Base-by-base conservation (phyloP, 805 yeast species). In the Komagataella phaffii region DNA sequence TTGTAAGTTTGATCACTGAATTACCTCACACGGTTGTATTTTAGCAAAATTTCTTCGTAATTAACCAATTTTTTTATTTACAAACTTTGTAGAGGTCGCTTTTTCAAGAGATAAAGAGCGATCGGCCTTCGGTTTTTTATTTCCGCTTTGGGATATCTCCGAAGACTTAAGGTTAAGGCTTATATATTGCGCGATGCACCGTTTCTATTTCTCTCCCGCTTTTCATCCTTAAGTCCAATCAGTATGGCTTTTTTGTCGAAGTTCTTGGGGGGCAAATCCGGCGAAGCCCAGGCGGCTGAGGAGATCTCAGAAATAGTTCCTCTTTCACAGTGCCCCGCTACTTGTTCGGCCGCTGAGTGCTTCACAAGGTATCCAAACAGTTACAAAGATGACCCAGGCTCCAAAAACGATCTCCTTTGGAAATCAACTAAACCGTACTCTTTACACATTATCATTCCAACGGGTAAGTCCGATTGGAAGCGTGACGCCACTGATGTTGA, bases 381-480 rank as follows among this genome's bases (percentile, higher is more conserved):
- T 2, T 61, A 80, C 50, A 73, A 73, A 49, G 60, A 82, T 18
- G 74, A 73, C 3, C 53, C 55, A 12, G 58, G 3, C 19, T 62
- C 56, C 14, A 51, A 52, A 51, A 46, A 17, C 24, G 63, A 53
- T 47, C 75, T 75, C 6, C 69, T 89, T 24, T 88, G 85, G 79
- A 82, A 84, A 53, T 73, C 90, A 5, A 81, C 95, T 0, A 76
- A 75, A 55, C 81, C 85, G 1, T 80, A 80, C 47, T 83, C 81
- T 2, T 61, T 84, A 21, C 97, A 90, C 57, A 69, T 88, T 19
- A 67, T 91, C 40, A 81, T 90, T 0, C 85, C 96, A 2, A 89
- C 97, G 0, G 95, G 93, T 8, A 81, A 81, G 57, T 62, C 77
- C 0, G 95, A 91, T 65, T 91, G 99, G 99, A 70, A 67, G 14